Evolutionary conservation across 2,329 filamentous ascomycete species (phyloP).

Genomic region (Nemania abortiva): DNA sequence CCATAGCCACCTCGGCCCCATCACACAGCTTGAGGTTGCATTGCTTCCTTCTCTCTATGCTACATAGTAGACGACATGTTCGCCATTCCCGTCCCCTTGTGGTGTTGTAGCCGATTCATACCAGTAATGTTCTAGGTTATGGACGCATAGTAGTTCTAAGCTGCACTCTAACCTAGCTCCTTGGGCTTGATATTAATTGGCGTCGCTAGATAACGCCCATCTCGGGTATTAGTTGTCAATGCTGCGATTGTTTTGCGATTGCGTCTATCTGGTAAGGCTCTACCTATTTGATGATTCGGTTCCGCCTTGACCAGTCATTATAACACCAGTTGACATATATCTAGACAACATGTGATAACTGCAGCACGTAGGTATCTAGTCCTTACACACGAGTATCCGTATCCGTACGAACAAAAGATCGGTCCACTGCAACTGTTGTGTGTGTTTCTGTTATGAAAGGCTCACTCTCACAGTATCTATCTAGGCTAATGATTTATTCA

Average conservation of each 20-base stretch:
- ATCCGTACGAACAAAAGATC: not conserved
- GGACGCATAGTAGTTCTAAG: not conserved
- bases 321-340: not conserved
- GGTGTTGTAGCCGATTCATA: constrained; percentile 15
- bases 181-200: constrained; percentile 13
- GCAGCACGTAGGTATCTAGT: not conserved
- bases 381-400: not conserved
- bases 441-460: not conserved
- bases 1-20: constrained; percentile 12
- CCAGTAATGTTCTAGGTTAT: constrained; percentile 12
- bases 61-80: constrained; percentile 4
- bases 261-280: not conserved
- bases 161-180: not conserved
- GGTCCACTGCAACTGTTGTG: not conserved
- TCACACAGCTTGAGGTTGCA: constrained; percentile 28
- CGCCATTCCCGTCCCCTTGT: constrained; percentile 11
- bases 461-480: not conserved
- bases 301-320: constrained; percentile 1
- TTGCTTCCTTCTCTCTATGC: constrained; percentile 17
- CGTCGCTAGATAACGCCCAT: constrained; percentile 20
- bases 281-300: not conserved
- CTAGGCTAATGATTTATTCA: no score
- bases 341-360: not conserved
- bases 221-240: constrained; percentile 11
- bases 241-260: not conserved